Evolutionary conservation across 257 asterid genomes (phyloP).

Genomic region (Ballota nigra): DNA sequence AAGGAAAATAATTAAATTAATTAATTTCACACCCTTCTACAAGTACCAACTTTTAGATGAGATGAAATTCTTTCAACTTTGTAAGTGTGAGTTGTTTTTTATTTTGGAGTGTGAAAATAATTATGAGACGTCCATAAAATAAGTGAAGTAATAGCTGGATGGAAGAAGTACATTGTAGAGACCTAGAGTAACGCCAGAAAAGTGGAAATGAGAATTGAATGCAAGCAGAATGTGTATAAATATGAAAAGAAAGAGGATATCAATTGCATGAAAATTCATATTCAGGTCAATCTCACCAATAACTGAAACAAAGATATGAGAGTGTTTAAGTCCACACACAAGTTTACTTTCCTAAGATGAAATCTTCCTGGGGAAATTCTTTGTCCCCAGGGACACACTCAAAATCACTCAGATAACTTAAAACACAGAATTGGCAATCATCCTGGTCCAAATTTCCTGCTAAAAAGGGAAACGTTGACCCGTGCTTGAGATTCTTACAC

Average conservation of each 20-base stretch:
- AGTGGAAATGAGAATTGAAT: neutral
- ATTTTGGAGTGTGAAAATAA: no score
- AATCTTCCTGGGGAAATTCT: conserved; percentile 25
- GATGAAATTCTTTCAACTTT: no score
- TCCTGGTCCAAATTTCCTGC: conserved; percentile 42
- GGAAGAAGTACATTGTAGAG: no score
- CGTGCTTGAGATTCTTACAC: conserved; percentile 28
- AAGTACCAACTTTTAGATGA: no score
- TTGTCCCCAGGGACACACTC: conserved; percentile 32
- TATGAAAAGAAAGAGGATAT: neutral
- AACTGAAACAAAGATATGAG: conserved; percentile 20
- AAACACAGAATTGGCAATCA: conserved; percentile 16
- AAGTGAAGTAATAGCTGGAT: no score
- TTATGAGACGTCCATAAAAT: no score
- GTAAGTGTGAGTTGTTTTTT: no score
- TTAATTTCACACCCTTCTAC: no score
- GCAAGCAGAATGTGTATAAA: neutral
- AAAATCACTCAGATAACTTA: conserved; percentile 19
- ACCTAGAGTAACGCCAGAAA: neutral
- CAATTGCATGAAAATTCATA: conserved; percentile 7
- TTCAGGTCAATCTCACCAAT: conserved; percentile 23
- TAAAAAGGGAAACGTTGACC: conserved; percentile 48
- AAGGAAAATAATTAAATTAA: no score
- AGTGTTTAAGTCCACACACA: conserved; percentile 20
- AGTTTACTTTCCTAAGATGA: conserved; percentile 56